A percentile compares a stretch with the other conserved stretches of the same genome.
Conservation (phyloP, 345 rosid genomes). For the Syzygium jambos region DNA sequence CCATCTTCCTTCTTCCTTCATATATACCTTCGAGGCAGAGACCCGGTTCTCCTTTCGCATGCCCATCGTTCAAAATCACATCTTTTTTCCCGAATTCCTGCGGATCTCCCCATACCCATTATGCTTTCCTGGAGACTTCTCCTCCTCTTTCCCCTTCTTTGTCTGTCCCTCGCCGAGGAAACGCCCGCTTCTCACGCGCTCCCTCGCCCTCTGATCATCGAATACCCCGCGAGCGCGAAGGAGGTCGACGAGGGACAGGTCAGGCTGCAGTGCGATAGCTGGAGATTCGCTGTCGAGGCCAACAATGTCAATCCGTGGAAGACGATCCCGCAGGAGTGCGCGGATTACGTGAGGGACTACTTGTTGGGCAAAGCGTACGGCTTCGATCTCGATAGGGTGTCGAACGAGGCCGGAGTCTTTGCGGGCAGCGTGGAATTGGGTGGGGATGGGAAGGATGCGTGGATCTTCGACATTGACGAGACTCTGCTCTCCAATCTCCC, state of each 20-base stretch:
- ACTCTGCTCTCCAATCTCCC: slow-evolving; percentile 91
- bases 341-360: slow-evolving; percentile 58
- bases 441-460: slow-evolving; percentile 68
- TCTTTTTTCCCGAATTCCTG: not conserved
- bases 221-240: slow-evolving; percentile 31
- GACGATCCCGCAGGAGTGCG: slow-evolving; percentile 66
- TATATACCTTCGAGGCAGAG: not conserved
- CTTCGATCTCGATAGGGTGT: slow-evolving; percentile 54
- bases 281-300: slow-evolving; percentile 85
- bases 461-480: slow-evolving; percentile 91
- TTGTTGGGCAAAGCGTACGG: slow-evolving; percentile 52
- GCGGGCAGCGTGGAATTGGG: slow-evolving; percentile 43
- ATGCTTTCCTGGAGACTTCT: slow-evolving; percentile 30
- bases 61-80: not conserved
- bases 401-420: slow-evolving; percentile 46
- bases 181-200: slow-evolving; percentile 13
- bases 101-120: not conserved
- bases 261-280: slow-evolving; percentile 60
- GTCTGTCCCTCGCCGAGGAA: slow-evolving; percentile 29
- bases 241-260: slow-evolving; percentile 33
- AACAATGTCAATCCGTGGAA: slow-evolving; percentile 80
- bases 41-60: not conserved
- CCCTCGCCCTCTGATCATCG: slow-evolving; percentile 54
- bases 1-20: not conserved
- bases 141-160: slow-evolving; percentile 19